These are phyloP conservation scores for Erodium chrysanthum DNA, from an alignment of 441 rosid genomes.

Conservation along the genomic window DNA sequence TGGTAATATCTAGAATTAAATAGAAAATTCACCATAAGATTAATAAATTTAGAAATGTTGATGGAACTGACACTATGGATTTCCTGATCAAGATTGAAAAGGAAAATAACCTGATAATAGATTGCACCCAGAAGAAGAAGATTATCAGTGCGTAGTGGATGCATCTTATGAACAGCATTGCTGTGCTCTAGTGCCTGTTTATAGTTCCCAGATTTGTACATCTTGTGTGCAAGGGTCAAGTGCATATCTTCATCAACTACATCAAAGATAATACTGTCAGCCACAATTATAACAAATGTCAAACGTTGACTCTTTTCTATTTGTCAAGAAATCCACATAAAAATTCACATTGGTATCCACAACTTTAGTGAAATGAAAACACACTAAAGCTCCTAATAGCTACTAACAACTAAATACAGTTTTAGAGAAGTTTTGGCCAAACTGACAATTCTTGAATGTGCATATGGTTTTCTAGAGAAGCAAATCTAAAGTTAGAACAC, in stretches of 20 bases:
- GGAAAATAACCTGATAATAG: constrained; percentile 64
- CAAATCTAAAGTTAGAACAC: not conserved
- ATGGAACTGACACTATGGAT: not conserved
- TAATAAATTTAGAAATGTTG: not conserved
- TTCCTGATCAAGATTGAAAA: not conserved
- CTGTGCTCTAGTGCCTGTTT: constrained; percentile 83
- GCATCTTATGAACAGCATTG: constrained; percentile 65
- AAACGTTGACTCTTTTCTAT: not conserved
- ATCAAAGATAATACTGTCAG: constrained; percentile 5
- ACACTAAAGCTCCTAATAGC: not conserved
- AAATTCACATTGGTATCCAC: not conserved
- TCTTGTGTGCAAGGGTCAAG: constrained; percentile 68
- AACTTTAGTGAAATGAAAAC: too few species aligned
- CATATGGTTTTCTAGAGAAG: too few species aligned
- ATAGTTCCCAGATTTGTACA: constrained; percentile 71
- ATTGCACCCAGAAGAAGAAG: constrained; percentile 95
- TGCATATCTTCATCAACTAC: constrained; percentile 73
- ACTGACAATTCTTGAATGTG: not conserved
- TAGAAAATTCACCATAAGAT: not conserved
- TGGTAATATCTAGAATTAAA: not conserved
- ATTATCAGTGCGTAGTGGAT: constrained; percentile 76
- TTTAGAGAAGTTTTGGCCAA: not conserved
- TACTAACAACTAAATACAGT: not conserved
- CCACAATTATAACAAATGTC: not conserved
- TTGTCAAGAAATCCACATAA: not conserved